These are phyloP conservation scores for Melampsora americana DNA, from an alignment of 1,284 basidiomycete species.

Conservation along the genomic window DNA sequence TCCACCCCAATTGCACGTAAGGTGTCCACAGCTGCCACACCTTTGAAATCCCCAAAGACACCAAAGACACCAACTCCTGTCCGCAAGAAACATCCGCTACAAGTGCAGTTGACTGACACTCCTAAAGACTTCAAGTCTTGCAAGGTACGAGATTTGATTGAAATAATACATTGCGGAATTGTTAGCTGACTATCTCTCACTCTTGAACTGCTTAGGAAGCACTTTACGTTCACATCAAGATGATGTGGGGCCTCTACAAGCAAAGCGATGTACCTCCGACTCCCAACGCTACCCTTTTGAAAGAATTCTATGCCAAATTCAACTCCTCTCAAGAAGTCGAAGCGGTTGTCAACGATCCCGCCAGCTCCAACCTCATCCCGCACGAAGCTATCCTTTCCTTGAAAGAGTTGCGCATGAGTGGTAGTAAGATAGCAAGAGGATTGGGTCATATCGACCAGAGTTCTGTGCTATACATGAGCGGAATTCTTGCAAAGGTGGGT, in stretches of 20 bases:
- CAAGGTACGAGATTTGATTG: neutral
- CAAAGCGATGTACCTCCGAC: neutral
- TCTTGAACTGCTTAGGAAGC: neutral
- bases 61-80: neutral
- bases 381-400: neutral
- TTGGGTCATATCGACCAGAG: neutral
- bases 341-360: neutral
- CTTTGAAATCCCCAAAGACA: neutral
- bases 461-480: neutral
- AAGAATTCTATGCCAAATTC: neutral
- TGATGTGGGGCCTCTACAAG: neutral
- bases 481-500: too few species aligned
- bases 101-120: neutral
- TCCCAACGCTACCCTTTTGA: neutral
- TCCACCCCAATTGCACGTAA: too few species aligned
- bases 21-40: neutral
- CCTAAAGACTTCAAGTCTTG: neutral
- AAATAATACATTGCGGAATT: neutral
- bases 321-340: neutral
- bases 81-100: neutral
- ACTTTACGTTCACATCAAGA: conserved; percentile 6
- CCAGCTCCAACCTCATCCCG: neutral
- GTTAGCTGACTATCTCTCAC: neutral
- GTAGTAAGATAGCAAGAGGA: neutral
- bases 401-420: neutral